A percentile compares a stretch with the other conserved stretches of the same genome.
Evolutionary conservation across 1,284 basidiomycete genomes (phyloP).

Genomic region (Fomitopsis schrenkii): DNA sequence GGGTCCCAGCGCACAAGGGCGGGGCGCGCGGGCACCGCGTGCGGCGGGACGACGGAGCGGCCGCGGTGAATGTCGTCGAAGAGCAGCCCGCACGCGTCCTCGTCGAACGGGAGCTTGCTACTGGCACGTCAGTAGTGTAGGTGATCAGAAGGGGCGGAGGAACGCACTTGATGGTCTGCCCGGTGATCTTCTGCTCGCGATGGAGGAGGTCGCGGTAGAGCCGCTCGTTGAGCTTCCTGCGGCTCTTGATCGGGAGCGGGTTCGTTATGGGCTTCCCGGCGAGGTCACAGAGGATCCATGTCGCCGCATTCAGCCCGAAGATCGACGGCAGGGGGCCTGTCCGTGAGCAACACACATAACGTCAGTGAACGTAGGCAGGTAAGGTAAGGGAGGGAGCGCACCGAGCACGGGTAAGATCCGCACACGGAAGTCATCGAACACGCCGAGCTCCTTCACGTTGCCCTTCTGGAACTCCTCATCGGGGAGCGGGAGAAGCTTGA

Average conservation of each 20-base stretch:
- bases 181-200: constrained; percentile 64
- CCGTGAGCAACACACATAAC: background rate
- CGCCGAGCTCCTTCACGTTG: constrained; percentile 85
- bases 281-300: constrained; percentile 82
- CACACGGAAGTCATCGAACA: constrained; percentile 93
- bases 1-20: constrained; percentile 81
- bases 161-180: constrained; percentile 30
- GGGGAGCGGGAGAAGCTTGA: constrained; percentile 85
- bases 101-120: constrained; percentile 74
- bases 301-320: constrained; percentile 86
- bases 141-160: background rate
- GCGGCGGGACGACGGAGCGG: constrained; percentile 74
- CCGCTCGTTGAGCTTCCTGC: constrained; percentile 82
- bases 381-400: constrained; percentile 21
- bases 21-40: constrained; percentile 66
- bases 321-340: constrained; percentile 79
- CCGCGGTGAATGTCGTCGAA: constrained; percentile 88
- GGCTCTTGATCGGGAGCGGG: constrained; percentile 79
- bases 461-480: constrained; percentile 94
- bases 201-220: constrained; percentile 72
- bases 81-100: constrained; percentile 77
- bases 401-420: constrained; percentile 87
- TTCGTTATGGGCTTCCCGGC: constrained; percentile 81
- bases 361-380: background rate
- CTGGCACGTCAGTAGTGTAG: background rate